Evolutionary conservation across 164 flowering plant species (phyloP).

Genomic region (Kalanchoe fedtschenkoi): DNA sequence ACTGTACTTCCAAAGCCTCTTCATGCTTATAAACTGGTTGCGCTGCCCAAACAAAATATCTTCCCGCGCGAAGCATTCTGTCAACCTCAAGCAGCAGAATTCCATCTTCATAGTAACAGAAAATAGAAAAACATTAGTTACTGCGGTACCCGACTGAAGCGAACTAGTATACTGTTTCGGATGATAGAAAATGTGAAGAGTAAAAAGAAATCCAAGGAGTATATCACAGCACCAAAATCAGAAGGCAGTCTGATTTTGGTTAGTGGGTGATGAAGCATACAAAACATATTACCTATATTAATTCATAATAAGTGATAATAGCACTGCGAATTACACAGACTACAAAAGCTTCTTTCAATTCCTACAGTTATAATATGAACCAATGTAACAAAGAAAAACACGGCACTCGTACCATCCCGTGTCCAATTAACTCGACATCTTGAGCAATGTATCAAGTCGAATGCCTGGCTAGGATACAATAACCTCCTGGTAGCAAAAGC

Average conservation of each 20-base stretch:
- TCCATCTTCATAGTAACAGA: conserved; percentile 45
- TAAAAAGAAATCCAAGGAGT: neutral
- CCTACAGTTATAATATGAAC: neutral
- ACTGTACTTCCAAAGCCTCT: conserved; percentile 48
- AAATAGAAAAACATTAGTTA: conserved; percentile 2
- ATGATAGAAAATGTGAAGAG: neutral
- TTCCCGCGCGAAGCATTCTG: conserved; percentile 71
- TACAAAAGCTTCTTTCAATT: too few relatives aligned
- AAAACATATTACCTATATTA: too few relatives aligned
- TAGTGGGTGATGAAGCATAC: too few relatives aligned
- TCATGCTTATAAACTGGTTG: conserved; percentile 76
- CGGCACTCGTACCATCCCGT: conserved; percentile 45
- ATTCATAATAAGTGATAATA: too few relatives aligned
- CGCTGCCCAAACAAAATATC: conserved; percentile 85
- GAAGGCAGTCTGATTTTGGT: too few relatives aligned
- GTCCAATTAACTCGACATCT: conserved; percentile 75
- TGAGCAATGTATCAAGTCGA: conserved; percentile 77
- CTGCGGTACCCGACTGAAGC: neutral
- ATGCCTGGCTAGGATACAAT: conserved; percentile 69
- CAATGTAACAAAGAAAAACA: neutral
- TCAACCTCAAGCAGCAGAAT: conserved; percentile 71
- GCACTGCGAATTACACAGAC: too few relatives aligned
- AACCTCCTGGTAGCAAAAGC: conserved; percentile 58
- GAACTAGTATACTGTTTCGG: conserved; percentile 4
- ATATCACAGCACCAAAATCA: neutral